A percentile compares a stretch with the other conserved stretches of the same genome.
These are phyloP conservation scores for Boechera retrofracta DNA, from an alignment of 345 rosid genomes.

Conservation along the genomic window DNA sequence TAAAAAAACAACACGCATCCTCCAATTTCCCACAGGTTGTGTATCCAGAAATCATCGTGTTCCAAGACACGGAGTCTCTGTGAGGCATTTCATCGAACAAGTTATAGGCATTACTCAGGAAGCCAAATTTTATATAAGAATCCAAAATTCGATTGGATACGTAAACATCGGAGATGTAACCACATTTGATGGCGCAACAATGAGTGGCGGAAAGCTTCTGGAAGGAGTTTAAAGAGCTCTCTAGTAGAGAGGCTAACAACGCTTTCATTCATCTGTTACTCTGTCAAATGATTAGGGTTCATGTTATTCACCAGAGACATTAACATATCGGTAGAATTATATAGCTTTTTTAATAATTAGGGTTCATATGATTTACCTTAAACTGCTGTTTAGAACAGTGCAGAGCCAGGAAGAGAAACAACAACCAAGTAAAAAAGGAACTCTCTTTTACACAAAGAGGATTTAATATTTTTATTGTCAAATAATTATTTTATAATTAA, in stretches of 20 bases:
- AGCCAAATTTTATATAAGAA: constrained; percentile 42
- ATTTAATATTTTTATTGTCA: too few relatives aligned
- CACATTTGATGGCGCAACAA: constrained; percentile 53
- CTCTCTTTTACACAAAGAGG: not conserved
- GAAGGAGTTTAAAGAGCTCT: constrained; percentile 45
- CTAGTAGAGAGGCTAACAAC: constrained; percentile 41
- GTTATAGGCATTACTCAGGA: constrained; percentile 46
- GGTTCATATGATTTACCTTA: not conserved
- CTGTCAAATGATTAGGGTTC: not conserved
- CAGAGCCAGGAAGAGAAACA: not conserved
- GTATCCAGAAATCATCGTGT: constrained; percentile 70
- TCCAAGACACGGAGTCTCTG: constrained; percentile 72
- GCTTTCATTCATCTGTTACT: constrained; percentile 46
- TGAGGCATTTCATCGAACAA: constrained; percentile 68
- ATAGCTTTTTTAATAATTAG: not conserved
- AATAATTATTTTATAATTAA: too few relatives aligned
- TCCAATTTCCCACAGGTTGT: constrained; percentile 56
- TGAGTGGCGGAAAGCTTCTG: constrained; percentile 52
- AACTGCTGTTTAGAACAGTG: not conserved
- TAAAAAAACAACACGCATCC: constrained; percentile 51
- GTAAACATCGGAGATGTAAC: constrained; percentile 53
- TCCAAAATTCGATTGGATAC: constrained; percentile 57
- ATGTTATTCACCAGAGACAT: not conserved
- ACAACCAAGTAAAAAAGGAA: not conserved
- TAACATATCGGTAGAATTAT: not conserved